Evolutionary conservation across 257 asterid genomes (phyloP).

Genomic region (Nicotiana tomentosiformis): DNA sequence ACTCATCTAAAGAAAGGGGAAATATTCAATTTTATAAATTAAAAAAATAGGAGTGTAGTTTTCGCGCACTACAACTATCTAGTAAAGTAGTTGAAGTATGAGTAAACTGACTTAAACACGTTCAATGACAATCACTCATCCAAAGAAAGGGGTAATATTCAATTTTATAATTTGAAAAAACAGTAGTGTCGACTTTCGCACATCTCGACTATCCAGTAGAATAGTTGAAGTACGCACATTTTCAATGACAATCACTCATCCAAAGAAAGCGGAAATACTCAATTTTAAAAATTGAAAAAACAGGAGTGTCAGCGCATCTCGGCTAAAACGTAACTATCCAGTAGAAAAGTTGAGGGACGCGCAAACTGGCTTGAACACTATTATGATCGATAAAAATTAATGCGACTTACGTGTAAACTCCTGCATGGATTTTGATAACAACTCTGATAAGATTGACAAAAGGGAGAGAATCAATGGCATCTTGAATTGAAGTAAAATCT

Average conservation of each 20-base stretch:
- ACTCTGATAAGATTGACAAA: conserved; percentile 64
- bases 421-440: conserved; percentile 77
- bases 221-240: fast-evolving
- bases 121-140: background rate
- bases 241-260: background rate
- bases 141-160: background rate
- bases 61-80: background rate
- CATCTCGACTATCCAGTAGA: background rate
- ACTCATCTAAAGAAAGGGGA: too few relatives aligned
- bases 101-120: background rate
- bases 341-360: background rate
- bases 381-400: background rate
- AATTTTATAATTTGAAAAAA: too few relatives aligned
- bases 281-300: too few relatives aligned
- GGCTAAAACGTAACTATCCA: background rate
- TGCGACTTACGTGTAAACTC: conserved; percentile 67
- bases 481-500: conserved; percentile 77
- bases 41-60: too few relatives aligned
- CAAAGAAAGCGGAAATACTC: background rate
- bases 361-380: background rate
- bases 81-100: background rate
- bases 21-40: background rate
- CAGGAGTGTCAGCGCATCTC: background rate
- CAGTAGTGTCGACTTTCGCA: fast-evolving
- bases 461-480: conserved; percentile 88